Evolutionary conservation across 1,284 basidiomycete genomes (phyloP).

Genomic region (Lignosus rhinocerotis): DNA sequence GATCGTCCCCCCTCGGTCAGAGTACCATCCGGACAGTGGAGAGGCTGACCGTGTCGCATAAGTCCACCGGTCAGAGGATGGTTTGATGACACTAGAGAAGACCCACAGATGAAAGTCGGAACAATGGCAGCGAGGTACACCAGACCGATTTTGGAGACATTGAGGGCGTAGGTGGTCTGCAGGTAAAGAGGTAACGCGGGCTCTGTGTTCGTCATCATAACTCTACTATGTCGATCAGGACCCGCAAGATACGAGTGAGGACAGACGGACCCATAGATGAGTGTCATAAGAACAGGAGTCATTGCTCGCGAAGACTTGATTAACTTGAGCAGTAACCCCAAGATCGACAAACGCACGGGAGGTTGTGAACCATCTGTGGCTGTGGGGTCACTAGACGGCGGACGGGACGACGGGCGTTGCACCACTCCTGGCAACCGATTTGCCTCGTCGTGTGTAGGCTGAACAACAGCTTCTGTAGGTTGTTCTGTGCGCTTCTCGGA

Average conservation of each 20-base stretch:
- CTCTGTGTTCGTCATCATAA: conserved; percentile 56
- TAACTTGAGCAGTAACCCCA: conserved; percentile 36
- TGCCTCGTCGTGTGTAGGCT: background rate
- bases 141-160: conserved; percentile 64
- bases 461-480: background rate
- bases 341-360: conserved; percentile 6
- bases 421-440: no score
- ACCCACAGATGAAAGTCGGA: conserved; percentile 63
- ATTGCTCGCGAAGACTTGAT: conserved; percentile 56
- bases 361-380: background rate
- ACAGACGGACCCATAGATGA: conserved; percentile 59
- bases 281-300: conserved; percentile 49
- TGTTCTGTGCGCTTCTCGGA: conserved; percentile 10
- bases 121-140: conserved; percentile 72
- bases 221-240: conserved; percentile 35
- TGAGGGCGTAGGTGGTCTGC: conserved; percentile 58
- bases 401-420: background rate
- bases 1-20: conserved; percentile 64
- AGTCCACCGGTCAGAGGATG: background rate
- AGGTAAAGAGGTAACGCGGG: conserved; percentile 70
- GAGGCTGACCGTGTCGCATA: conserved; percentile 44
- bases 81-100: conserved; percentile 19
- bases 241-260: background rate
- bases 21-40: conserved; percentile 59
- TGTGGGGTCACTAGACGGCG: background rate